Conservation (phyloP, 805 yeast genomes). For the Suhomyces xylopsoci region DNA sequence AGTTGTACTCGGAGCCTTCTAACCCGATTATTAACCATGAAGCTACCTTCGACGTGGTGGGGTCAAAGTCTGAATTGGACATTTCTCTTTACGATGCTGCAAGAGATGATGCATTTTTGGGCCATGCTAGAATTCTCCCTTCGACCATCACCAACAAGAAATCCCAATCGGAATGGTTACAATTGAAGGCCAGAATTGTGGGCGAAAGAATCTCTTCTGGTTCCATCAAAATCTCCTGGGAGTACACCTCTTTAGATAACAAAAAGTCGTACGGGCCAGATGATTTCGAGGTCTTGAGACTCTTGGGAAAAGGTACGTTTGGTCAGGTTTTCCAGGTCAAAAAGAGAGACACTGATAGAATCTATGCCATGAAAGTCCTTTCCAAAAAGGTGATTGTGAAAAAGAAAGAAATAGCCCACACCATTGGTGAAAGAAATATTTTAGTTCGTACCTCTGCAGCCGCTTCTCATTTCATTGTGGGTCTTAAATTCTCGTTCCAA, state of each 20-base stretch:
- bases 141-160: conserved; percentile 41
- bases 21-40: conserved; percentile 82
- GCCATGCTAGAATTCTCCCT: conserved; percentile 76
- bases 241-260: conserved; percentile 59
- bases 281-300: conserved; percentile 87
- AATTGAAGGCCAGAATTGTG: conserved; percentile 65
- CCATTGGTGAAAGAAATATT: conserved; percentile 95
- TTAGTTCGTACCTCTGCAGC: conserved; percentile 88
- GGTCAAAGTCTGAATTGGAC: conserved; percentile 78
- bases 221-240: conserved; percentile 70
- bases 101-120: conserved; percentile 78
- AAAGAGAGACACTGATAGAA: conserved; percentile 82
- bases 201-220: conserved; percentile 77
- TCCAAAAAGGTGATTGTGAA: conserved; percentile 93
- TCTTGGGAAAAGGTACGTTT: conserved; percentile 94
- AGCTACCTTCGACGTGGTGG: conserved; percentile 88
- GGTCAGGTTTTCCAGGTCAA: conserved; percentile 97
- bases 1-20: conserved; percentile 24
- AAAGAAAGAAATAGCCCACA: conserved; percentile 96
- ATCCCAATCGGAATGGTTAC: conserved; percentile 66
- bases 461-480: conserved; percentile 90
- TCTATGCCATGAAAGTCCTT: conserved; percentile 96
- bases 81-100: conserved; percentile 88
- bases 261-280: conserved; percentile 87
- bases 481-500: conserved; percentile 93